Evolutionary conservation across 192 early-diverging fungal genomes (phyloP).

Genomic region (Coemansia sp.): DNA sequence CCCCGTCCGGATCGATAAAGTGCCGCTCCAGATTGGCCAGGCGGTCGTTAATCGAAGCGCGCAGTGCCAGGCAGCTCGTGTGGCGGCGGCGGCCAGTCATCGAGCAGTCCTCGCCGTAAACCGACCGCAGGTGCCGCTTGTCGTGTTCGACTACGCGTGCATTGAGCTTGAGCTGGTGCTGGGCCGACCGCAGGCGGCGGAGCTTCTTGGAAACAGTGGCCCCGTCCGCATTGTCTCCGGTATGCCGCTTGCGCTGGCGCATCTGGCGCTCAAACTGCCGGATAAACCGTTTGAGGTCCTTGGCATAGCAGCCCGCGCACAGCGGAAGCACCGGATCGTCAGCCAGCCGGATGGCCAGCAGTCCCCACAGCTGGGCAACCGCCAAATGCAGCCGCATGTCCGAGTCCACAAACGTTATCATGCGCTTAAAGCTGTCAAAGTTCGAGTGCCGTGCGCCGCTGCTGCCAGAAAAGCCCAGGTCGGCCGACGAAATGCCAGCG

Average conservation of each 20-base stretch:
- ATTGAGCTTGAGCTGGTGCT: constrained; percentile 28
- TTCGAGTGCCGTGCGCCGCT: constrained; percentile 63
- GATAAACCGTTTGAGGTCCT: constrained; percentile 44
- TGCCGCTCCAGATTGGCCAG: constrained; percentile 53
- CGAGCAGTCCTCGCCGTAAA: constrained; percentile 48
- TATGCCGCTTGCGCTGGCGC: not conserved
- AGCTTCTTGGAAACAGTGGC: constrained; percentile 7
- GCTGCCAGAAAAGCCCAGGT: constrained; percentile 52
- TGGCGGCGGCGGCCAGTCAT: constrained; percentile 39
- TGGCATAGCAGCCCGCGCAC: constrained; percentile 48
- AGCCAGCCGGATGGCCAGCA: constrained; percentile 47
- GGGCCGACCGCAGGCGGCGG: constrained; percentile 22
- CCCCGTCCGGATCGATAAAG: constrained; percentile 57
- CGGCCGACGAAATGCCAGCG: constrained; percentile 57
- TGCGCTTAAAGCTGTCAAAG: constrained; percentile 62
- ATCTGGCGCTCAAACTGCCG: constrained; percentile 29
- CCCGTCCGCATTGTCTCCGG: not conserved
- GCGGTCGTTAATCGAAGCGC: constrained; percentile 50
- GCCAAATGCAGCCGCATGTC: constrained; percentile 54
- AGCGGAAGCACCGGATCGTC: constrained; percentile 48
- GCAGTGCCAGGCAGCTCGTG: constrained; percentile 27
- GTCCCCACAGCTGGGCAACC: constrained; percentile 49
- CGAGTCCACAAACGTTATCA: constrained; percentile 57
- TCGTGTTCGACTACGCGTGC: constrained; percentile 32
- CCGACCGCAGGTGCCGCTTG: constrained; percentile 15